Evolutionary conservation across 352 stramenopile species (phyloP), one percentile per base, ranked within the genome.

Genomic region (Phytophthora capsici): DNA sequence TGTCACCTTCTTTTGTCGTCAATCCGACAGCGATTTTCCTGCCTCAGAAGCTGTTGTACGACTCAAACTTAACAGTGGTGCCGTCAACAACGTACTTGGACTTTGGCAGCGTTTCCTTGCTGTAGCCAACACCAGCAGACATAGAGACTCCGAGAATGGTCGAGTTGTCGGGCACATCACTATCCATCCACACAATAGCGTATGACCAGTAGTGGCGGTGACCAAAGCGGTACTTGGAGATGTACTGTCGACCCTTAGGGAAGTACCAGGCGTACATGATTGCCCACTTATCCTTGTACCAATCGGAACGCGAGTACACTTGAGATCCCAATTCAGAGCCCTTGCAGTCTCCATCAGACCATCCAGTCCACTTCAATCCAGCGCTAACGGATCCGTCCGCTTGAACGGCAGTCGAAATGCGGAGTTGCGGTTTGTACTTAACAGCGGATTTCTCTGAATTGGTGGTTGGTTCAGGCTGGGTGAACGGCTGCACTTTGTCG

Each of bases 251-350:
- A n/a, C n/a, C n/a, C n/a, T n/a, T n/a, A n/a, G n/a, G n/a, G n/a
- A n/a, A n/a, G n/a, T n/a, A n/a, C n/a, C n/a, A n/a, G n/a, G n/a
- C n/a, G n/a, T n/a, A n/a, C n/a, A n/a, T n/a, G n/a, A n/a, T n/a
- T n/a, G n/a, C n/a, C n/a, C n/a, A n/a, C n/a, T n/a, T n/a, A n/a
- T n/a, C n/a, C n/a, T n/a, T n/a, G n/a, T n/a, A n/a, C n/a, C n/a
- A n/a, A n/a, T n/a, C n/a, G n/a, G n/a, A n/a, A n/a, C n/a, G n/a
- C 5, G 60, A 63, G 55, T 75, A 75, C 25, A 75, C 51, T 30
- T 75, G 55, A 1, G 66, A 64, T 8, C 66, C 66, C 36, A 57
- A 37, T 5, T 3, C 22, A 41, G 66, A 57, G 8, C 50, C 55
- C 32, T 57, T 67, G 60, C 66, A 74, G 4, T 63, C 44, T 8